Percentiles rank a stretch among this genome's conserved stretches.
Conservation (phyloP, 768 basidiomycete species). For the Collybia nuda region DNA sequence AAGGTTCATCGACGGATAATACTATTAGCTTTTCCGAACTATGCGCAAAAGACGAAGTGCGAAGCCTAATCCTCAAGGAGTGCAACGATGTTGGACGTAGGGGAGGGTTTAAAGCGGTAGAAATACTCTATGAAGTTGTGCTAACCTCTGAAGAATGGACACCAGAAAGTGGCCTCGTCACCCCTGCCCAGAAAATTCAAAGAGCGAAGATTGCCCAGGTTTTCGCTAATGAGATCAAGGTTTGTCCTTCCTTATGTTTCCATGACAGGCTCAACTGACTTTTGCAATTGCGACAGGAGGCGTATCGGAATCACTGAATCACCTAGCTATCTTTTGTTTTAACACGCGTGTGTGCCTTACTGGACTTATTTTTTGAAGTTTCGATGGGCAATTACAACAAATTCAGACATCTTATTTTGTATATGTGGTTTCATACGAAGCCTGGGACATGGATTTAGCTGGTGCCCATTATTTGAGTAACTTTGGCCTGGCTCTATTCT, state of each 20-base stretch:
- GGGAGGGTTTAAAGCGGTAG: slow-evolving; percentile 78
- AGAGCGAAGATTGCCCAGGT: slow-evolving; percentile 58
- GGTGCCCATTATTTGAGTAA: too few species aligned
- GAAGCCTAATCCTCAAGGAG: slow-evolving; percentile 67
- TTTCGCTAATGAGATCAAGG: slow-evolving; percentile 57
- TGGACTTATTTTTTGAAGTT: too few species aligned
- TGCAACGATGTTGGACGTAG: slow-evolving; percentile 83
- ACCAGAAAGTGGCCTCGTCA: slow-evolving; percentile 84
- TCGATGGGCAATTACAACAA: too few species aligned
- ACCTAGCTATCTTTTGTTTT: too few species aligned
- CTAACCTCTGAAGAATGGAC: slow-evolving; percentile 89
- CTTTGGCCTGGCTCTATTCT: too few species aligned
- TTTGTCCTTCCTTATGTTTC: slow-evolving; percentile 16
- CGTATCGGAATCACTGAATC: neutral
- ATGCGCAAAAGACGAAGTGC: slow-evolving; percentile 55
- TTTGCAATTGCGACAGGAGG: neutral
- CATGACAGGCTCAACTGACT: neutral
- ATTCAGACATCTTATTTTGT: too few species aligned
- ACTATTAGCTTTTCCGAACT: slow-evolving; percentile 31
- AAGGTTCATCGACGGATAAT: slow-evolving; percentile 14
- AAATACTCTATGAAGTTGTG: slow-evolving; percentile 74
- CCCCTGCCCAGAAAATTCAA: slow-evolving; percentile 85
- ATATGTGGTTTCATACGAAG: too few species aligned
- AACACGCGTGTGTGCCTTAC: too few species aligned
- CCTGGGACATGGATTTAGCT: too few species aligned